These are phyloP conservation scores for Plectosphaerella plurivora DNA, from an alignment of 2,329 filamentous ascomycete species.

Conservation along the genomic window DNA sequence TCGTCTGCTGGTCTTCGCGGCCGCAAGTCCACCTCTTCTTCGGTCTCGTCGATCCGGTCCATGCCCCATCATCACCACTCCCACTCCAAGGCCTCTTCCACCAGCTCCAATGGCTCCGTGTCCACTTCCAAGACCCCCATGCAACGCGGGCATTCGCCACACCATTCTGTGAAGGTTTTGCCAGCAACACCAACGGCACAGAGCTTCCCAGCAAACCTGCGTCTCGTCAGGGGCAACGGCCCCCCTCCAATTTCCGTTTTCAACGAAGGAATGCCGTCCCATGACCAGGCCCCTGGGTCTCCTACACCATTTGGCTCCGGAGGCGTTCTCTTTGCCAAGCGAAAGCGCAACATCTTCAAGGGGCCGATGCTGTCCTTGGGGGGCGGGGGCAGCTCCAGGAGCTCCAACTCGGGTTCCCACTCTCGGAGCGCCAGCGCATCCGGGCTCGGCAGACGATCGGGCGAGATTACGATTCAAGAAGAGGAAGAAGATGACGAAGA, in stretches of 20 bases:
- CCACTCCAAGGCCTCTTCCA: constrained; percentile 92
- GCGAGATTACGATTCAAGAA: constrained; percentile 70
- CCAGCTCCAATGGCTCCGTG: constrained; percentile 74
- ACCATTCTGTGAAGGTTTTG: constrained; percentile 91
- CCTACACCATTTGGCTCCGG: constrained; percentile 57
- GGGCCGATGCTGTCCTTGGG: constrained; percentile 64
- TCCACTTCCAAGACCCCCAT: constrained; percentile 63
- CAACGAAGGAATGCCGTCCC: constrained; percentile 52
- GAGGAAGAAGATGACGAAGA: constrained; percentile 49
- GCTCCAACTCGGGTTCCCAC: constrained; percentile 32
- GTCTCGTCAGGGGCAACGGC: constrained; percentile 64
- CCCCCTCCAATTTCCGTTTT: constrained; percentile 47
- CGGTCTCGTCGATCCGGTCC: constrained; percentile 86
- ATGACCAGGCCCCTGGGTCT: constrained; percentile 41
- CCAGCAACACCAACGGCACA: constrained; percentile 77
- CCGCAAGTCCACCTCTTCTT: constrained; percentile 93
- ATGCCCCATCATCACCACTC: constrained; percentile 83
- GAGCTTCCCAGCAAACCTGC: constrained; percentile 79
- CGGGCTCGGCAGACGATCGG: constrained; percentile 61
- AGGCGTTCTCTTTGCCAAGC: constrained; percentile 69
- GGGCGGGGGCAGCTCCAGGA: constrained; percentile 28
- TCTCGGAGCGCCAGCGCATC: constrained; percentile 59
- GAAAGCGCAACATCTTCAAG: constrained; percentile 79
- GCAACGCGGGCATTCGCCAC: constrained; percentile 67
- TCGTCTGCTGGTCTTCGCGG: constrained; percentile 80